A percentile compares a stretch with the other conserved stretches of the same genome.
phyloP scores from a whole-genome alignment of 2,329 filamentous ascomycete genomes.

The Colletotrichum liriopes region DNA sequence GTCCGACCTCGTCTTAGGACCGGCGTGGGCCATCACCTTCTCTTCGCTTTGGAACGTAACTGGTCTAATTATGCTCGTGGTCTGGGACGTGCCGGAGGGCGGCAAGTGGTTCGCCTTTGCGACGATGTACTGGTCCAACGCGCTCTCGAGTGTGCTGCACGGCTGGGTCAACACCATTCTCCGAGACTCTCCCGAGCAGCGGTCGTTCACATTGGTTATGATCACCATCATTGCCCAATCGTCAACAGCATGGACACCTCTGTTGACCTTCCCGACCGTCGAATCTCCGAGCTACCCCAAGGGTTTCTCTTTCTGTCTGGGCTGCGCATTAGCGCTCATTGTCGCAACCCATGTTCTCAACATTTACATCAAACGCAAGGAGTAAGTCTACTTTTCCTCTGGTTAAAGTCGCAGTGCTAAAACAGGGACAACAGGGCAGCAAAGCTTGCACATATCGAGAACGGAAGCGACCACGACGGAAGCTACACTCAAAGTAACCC shows the following conservation, averaged over 20 bases:
- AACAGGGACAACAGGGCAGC: background rate
- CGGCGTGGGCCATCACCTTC: conserved; percentile 53
- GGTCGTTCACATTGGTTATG: conserved; percentile 37
- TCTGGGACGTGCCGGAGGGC: conserved; percentile 70
- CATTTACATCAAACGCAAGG: conserved; percentile 42
- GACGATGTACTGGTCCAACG: conserved; percentile 49
- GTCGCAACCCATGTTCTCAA: conserved; percentile 36
- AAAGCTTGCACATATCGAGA: conserved; percentile 22
- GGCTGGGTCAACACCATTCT: conserved; percentile 42
- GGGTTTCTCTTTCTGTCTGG: conserved; percentile 58
- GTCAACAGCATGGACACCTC: conserved; percentile 69
- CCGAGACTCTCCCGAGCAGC: conserved; percentile 35
- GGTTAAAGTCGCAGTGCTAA: background rate
- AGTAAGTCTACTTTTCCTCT: conserved; percentile 5
- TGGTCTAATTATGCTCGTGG: conserved; percentile 58
- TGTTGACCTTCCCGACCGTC: conserved; percentile 65
- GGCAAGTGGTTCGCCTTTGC: conserved; percentile 69
- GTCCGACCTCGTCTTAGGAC: conserved; percentile 33
- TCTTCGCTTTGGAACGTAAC: conserved; percentile 35
- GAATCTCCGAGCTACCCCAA: conserved; percentile 61
- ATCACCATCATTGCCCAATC: conserved; percentile 63
- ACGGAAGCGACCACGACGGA: background rate
- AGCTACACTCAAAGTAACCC: background rate
- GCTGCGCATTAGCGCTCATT: conserved; percentile 37
- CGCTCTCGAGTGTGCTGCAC: conserved; percentile 33